These are phyloP conservation scores for Yarrowia porcina DNA, from an alignment of 805 yeast genomes.

Conservation along the genomic window DNA sequence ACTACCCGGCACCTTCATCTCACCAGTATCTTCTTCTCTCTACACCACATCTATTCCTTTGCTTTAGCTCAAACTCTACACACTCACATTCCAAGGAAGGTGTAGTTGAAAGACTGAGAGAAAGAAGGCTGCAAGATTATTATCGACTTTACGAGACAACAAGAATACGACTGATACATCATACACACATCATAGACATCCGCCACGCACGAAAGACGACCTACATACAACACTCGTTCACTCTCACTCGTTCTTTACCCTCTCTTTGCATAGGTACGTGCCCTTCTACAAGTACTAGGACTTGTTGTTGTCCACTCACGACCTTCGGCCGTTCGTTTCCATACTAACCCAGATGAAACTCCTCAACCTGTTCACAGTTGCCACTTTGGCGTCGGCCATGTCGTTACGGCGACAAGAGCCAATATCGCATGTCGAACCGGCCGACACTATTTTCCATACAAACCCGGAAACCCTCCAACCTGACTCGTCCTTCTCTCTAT, in stretches of 20 bases:
- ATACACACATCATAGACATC: too few relatives aligned
- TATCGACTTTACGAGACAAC: too few relatives aligned
- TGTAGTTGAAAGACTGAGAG: not conserved
- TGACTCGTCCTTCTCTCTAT: not conserved
- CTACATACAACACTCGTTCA: too few relatives aligned
- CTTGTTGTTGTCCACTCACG: too few relatives aligned
- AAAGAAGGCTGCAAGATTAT: too few relatives aligned
- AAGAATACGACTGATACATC: too few relatives aligned
- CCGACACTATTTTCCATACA: constrained; percentile 13
- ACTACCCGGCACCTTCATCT: not conserved
- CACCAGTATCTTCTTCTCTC: not conserved
- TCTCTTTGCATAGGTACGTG: too few relatives aligned
- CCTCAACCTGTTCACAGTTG: not conserved
- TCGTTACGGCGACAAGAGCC: constrained; percentile 18
- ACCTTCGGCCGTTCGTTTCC: too few relatives aligned
- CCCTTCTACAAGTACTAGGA: too few relatives aligned
- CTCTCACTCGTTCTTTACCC: too few relatives aligned
- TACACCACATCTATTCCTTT: not conserved
- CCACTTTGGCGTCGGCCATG: constrained; percentile 7
- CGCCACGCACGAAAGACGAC: too few relatives aligned
- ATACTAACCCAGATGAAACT: constrained; percentile 21
- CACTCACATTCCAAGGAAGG: not conserved
- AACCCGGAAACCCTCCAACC: not conserved
- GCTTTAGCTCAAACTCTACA: constrained; percentile 6
- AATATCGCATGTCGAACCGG: constrained; percentile 15